phyloP scores from a whole-genome alignment of 1,284 basidiomycete genomes.

The Rhodotorula sp. region DNA sequence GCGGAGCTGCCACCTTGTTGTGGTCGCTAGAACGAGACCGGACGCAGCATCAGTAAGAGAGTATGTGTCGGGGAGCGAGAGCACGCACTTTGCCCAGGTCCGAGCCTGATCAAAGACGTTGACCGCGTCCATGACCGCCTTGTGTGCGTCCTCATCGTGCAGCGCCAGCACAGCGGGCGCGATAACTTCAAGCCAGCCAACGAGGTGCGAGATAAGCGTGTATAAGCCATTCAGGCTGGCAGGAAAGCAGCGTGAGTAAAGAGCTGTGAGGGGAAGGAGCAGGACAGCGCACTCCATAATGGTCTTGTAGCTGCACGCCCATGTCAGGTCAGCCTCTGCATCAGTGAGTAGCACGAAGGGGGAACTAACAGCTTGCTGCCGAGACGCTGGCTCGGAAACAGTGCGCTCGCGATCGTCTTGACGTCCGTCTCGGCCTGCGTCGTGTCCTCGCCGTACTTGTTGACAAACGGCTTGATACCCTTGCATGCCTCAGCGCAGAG shows the following conservation, averaged over 20 bases:
- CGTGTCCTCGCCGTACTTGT: slow-evolving; percentile 13
- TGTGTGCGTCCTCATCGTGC: slow-evolving; percentile 11
- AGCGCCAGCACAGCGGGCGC: slow-evolving; percentile 6
- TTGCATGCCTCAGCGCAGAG: slow-evolving; percentile 8
- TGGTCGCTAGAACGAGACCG: neutral
- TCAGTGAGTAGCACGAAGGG: neutral
- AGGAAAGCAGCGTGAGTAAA: no score
- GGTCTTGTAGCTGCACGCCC: neutral
- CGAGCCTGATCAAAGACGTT: neutral
- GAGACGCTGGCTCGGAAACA: slow-evolving; percentile 2
- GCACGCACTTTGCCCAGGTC: neutral
- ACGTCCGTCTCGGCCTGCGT: slow-evolving; percentile 8
- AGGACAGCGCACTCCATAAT: slow-evolving; percentile 8
- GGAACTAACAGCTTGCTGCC: neutral
- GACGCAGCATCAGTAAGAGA: neutral
- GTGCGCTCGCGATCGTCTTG: neutral
- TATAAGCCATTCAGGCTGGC: slow-evolving; percentile 11
- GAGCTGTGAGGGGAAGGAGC: fast-evolving
- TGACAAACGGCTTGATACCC: slow-evolving; percentile 1
- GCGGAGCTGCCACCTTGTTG: slow-evolving; percentile 16
- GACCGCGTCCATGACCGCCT: neutral
- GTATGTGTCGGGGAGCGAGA: no score
- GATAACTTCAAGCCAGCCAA: slow-evolving; percentile 13
- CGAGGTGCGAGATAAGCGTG: slow-evolving; percentile 5
- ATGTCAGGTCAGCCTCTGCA: neutral